Evolutionary conservation across 164 flowering plant genomes (phyloP), one percentile per base, ranked within the genome.

Genomic region (Macadamia integrifolia): DNA sequence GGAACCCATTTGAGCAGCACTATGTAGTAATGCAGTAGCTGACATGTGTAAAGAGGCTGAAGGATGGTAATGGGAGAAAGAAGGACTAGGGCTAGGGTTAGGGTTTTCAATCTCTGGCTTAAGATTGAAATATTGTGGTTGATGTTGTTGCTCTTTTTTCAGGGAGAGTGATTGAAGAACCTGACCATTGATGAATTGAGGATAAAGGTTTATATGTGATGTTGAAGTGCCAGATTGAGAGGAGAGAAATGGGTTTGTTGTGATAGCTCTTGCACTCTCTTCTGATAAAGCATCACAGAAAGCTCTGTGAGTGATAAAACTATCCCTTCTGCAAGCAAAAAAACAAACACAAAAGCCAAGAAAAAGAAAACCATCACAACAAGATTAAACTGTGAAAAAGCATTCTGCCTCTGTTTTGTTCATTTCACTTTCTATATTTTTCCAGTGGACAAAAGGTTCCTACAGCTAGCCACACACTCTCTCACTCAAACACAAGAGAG

Each of bases 261-360:
- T 23, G 23, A 46, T 46, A 3, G 57, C n/a, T 53, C 57, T 53
- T 53, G 57, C 57, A 53, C 17, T 53, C 57, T 53, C 57, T 53
- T 53, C 57, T 53, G 57, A 97, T 77, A 93, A 82, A 40, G 92
- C 96, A 78, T 93, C 97, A 70, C 98, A 93, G 73, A 93, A 91
- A 10, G 98, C 97, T 79, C 97, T 87, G 81, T 93, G 98, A 0
- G 98, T 93, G 62, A 91, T 88, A 73, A 91, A 93, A 72, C 98
- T 93, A 71, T 93, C 98, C 76, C 96, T 89, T 87, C 98, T 93
- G 90, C 67, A 72, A 72, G 50, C 60, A 53, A 69, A 35, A 49
- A 68, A 35, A 66, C 6, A 58, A 28, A 66, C 14, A 32, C 49
- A 67, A 67, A 71, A 63, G 31, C 3, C 46, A 68, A 43, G 67